Conservation (phyloP, 2,329 filamentous ascomycete genomes). For the Alternaria infectoria region DNA sequence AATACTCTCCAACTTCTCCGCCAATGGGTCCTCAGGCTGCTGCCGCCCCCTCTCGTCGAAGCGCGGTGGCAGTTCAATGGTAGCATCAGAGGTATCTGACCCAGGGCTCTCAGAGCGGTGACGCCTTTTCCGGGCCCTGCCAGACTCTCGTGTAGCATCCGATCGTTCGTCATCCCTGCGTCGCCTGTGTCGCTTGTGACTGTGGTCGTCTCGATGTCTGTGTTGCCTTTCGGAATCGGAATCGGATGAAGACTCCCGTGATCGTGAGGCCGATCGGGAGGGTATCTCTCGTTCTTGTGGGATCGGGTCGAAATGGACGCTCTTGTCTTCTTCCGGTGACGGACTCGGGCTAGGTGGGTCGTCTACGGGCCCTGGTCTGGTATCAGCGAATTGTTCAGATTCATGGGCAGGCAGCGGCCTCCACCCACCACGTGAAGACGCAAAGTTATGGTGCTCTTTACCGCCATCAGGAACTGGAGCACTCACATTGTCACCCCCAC, state of each 20-base stretch:
- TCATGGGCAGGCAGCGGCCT: constrained; percentile 35
- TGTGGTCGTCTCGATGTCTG: constrained; percentile 4
- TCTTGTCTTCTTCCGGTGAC: constrained; percentile 33
- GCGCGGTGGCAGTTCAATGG: constrained; percentile 45
- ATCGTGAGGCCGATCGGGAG: constrained; percentile 18
- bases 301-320: constrained; percentile 49
- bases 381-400: constrained; percentile 6
- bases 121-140: constrained; percentile 23
- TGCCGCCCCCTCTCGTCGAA: constrained; percentile 43
- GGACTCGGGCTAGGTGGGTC: constrained; percentile 16
- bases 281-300: constrained; percentile 39
- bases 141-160: constrained; percentile 22
- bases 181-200: constrained; percentile 11
- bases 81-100: constrained; percentile 39
- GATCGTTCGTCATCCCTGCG: constrained; percentile 24
- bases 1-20: constrained; percentile 43
- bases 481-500: constrained; percentile 59
- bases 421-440: constrained; percentile 44
- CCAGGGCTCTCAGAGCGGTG: constrained; percentile 32
- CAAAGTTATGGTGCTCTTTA: constrained; percentile 31
- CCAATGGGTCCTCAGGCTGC: constrained; percentile 42
- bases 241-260: constrained; percentile 19
- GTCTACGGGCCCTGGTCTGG: constrained; percentile 34
- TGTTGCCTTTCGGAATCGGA: constrained; percentile 1
- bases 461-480: constrained; percentile 42